phyloP scores from a whole-genome alignment of 805 yeast genomes.

The Candida pseudofarinosa region DNA sequence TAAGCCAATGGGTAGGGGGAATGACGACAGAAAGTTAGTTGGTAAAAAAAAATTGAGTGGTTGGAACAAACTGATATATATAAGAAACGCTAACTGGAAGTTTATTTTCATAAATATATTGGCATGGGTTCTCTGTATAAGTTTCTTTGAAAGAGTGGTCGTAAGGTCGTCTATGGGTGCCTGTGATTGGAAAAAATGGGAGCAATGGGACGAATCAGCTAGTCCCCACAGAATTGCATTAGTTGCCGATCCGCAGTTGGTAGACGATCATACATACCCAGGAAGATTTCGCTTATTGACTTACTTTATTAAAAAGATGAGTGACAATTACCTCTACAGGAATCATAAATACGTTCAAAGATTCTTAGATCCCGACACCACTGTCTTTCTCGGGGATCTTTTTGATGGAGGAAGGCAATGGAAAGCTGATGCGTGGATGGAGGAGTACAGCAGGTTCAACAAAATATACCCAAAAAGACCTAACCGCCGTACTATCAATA shows the following conservation, averaged over 20 bases:
- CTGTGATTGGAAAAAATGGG: conserved; percentile 65
- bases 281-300: conserved; percentile 50
- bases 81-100: conserved; percentile 1
- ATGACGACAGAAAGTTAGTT: not conserved
- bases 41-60: not conserved
- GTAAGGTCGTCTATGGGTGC: conserved; percentile 18
- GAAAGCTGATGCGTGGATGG: conserved; percentile 61
- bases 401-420: conserved; percentile 95
- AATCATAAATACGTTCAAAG: conserved; percentile 62
- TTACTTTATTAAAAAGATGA: conserved; percentile 53
- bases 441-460: conserved; percentile 67
- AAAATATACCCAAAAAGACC: conserved; percentile 57
- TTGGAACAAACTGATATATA: not conserved
- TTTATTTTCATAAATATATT: conserved; percentile 8
- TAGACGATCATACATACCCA: conserved; percentile 87
- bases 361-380: conserved; percentile 66
- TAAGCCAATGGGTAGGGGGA: not conserved
- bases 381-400: conserved; percentile 82
- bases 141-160: conserved; percentile 29
- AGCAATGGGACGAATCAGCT: conserved; percentile 42
- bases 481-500: conserved; percentile 33
- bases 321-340: conserved; percentile 77
- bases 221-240: conserved; percentile 49
- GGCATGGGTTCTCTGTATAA: conserved; percentile 25
- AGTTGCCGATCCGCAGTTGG: conserved; percentile 91